Evolutionary conservation across 768 basidiomycete species (phyloP), one percentile per base, ranked within the genome.

Genomic region (Mrakia blollopis): DNA sequence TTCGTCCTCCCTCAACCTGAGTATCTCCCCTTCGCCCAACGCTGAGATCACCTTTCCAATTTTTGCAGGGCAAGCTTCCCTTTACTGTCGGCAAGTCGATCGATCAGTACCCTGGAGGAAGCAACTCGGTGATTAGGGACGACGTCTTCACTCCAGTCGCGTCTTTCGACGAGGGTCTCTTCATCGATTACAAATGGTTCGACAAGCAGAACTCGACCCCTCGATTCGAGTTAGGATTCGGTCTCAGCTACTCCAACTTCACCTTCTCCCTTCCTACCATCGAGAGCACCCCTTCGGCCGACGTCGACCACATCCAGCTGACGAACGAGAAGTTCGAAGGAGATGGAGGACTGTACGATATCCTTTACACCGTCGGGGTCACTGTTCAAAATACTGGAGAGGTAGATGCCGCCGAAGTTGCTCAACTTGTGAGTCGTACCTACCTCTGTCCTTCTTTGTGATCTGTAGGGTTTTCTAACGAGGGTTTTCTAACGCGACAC

Each of bases 41-140:
- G 52, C 52, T 54, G 52, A 54, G 25, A n/a, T 54, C 52, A 10
- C 52, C 25, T 16, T 54, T n/a, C 21, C 10, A n/a, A n/a, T 9
- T 54, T n/a, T 54, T 54, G 25, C 52, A 54, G 32, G 91, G 89
- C 9, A 85, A 88, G 50, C 83, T 92, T 25, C 90, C 91, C 0
- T 92, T 90, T 81, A 92, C 91, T 13, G 90, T 94, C 80, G 90
- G 89, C 7, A 89, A 91, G 83, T 81, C 84, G 32, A 68, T 82
- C 5, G 80, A 83, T 13, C 91, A 92, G 80, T 91, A 91, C 80
- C 81, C 88, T 16, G 87, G 54, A 35, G 75, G 68, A 3, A 9
- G 30, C 11, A 44, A 30, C 60, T n/a, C 62, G 28, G 68, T 76
- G 68, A 52, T 76, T 39, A 71, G 13, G 11, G 68, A 54, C 41